Base-by-base conservation (phyloP, 352 stramenopile genomes). In the Phytophthora pistaciae region DNA sequence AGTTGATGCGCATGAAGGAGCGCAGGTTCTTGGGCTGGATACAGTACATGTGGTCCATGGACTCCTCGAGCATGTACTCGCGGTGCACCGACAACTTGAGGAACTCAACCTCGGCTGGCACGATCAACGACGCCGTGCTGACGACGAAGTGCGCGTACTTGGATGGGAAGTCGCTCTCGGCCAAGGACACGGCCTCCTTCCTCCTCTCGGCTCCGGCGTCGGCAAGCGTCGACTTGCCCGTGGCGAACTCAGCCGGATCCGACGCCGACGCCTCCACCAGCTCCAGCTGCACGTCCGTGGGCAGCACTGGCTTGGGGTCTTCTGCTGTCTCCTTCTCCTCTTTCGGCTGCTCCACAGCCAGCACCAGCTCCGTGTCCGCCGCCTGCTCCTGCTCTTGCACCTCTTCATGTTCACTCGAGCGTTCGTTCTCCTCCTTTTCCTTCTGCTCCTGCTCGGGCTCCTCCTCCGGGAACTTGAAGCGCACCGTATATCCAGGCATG, bases 1-100 rank as follows among this genome's bases (percentile, higher is more conserved):
- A 98, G 44, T 94, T 90, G 61, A 97, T 92, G n/a, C 91, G 83
- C 75, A 95, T 91, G 27, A 88, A 86, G 1, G 88, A 91, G 5
- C 81, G 87, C 25, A 93, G 72, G 53, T 88, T 80, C 52, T 81
- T 82, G 5, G 81, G 73, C 13, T 87, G 67, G 55, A 95, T 88
- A 42, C 79, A 86, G 18, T 76, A 72, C 53, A 95, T 68, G 57
- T 90, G 82, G 46, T 93, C 84, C 38, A 95, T 72, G 2, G 88
- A 93, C 50, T 95, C 84, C 44, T 91, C 84, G 16, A 95, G 40
- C 59, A 92, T 79, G 42, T 78, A 91, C 11, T 82, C 70, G 46
- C 85, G 85, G 40, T 91, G 77, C 54, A 95, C 76, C 11, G 78
- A 88, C 29, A 94, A 48, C 58, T 90, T 91, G 13, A 93, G 56